Base-by-base conservation (phyloP, 2,329 filamentous ascomycete species). In the Rhynchosporium agropyri region DNA sequence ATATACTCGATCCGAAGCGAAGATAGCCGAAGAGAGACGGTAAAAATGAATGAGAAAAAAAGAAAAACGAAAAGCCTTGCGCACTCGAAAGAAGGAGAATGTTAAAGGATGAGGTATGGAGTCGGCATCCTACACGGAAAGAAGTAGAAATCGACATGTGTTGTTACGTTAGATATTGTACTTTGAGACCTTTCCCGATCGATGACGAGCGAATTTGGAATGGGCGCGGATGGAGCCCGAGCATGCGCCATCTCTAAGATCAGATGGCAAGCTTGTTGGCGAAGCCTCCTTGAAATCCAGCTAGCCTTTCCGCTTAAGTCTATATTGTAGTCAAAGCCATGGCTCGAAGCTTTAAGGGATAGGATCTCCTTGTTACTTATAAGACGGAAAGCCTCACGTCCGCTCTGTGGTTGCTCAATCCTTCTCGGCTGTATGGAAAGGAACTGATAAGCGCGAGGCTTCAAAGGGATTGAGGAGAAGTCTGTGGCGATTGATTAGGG, bases 121-220 rank as follows among this genome's bases (percentile, higher is more conserved):
- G 12, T 43, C 10, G 4, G 46, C 46, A 9, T 29, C 28, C 10
- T 13, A 28, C 5, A 29, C 15, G 20, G 20, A 29, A 7, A 42
- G 9, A 29, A 29, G 26, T 3, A 26, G 36, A 29, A 26, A 13
- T 8, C 8, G 7, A 10, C 36, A 26, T 36, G 3, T 54, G 20
- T 29, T 10, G 26, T 49, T 10, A 49, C 13, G 46, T 46, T 46
- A n/a, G 8, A 46, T 46, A 46, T 20, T 20, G 20, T n/a, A 43
- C 9, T 46, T 46, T n/a, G 36, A 54, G 51, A 54, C 51, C 51
- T 42, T 54, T 54, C 36, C 51, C 36, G 51, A 54, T 54, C 51
- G 36, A 54, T 54, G 51, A 54, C 51, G 43, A 54, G 26, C 51
- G 51, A 40, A 8, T 33, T 28, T 28, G 51, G 33, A 28, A 29